Evolutionary conservation across 352 stramenopile genomes (phyloP).

Genomic region (Phytophthora pini): DNA sequence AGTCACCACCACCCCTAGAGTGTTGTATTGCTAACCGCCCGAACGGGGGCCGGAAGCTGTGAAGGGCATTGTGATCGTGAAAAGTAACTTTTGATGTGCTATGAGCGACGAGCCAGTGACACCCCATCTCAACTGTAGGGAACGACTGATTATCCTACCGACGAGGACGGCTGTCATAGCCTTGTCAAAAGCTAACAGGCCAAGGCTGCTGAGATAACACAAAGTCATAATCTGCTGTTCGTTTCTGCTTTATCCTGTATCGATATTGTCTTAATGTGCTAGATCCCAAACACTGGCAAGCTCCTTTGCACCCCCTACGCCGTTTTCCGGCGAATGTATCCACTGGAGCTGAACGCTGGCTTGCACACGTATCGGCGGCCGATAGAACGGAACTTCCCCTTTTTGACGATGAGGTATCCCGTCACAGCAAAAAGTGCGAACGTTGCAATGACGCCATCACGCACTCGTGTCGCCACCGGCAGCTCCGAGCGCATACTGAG

Average conservation of each 20-base stretch:
- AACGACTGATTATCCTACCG: too few relatives aligned
- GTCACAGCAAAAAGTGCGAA: slow-evolving; percentile 54
- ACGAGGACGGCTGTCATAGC: too few relatives aligned
- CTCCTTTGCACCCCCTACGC: slow-evolving; percentile 10
- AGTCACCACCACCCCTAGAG: too few relatives aligned
- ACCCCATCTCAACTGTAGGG: not conserved
- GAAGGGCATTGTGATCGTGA: slow-evolving; percentile 2
- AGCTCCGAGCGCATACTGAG: slow-evolving; percentile 67
- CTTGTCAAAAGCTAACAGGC: too few relatives aligned
- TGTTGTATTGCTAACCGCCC: too few relatives aligned
- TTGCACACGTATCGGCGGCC: slow-evolving; percentile 87
- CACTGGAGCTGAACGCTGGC: slow-evolving; percentile 84
- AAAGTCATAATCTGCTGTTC: slow-evolving; percentile 11
- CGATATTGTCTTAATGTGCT: not conserved
- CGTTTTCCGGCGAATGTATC: slow-evolving; percentile 83
- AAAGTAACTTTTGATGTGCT: slow-evolving; percentile 4
- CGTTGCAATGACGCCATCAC: slow-evolving; percentile 66
- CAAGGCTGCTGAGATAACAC: not conserved
- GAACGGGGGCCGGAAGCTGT: not conserved
- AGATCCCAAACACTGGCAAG: not conserved
- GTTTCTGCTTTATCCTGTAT: slow-evolving; percentile 13
- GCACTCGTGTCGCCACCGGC: slow-evolving; percentile 63
- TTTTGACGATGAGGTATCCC: slow-evolving; percentile 83
- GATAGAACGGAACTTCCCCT: slow-evolving; percentile 79
- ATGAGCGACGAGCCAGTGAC: slow-evolving; percentile 1